Base-by-base conservation (phyloP, 108 stramenopile genomes). In the Stephanodiscus minutulus region DNA sequence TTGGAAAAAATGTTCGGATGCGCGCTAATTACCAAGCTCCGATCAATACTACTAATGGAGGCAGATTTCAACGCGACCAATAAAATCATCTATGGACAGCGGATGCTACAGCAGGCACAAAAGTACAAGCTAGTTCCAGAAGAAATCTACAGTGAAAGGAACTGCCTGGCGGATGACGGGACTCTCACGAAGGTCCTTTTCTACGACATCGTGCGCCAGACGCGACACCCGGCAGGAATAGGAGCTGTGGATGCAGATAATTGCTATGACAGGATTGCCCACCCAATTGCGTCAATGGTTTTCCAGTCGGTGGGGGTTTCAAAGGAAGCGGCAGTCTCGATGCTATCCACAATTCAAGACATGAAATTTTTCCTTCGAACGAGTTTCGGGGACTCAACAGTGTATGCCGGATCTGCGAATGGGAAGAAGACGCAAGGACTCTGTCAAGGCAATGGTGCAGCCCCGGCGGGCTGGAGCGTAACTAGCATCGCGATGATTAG, bases 141-240 rank as follows among this genome's bases (percentile, higher is more conserved):
- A 27, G 72, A 73, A 37, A 73, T 64, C 2, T 73, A 64, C 41
- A 73, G 72, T 72, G 72, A 73, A 17, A 47, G 28, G 8, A 41
- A 41, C 25, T 28, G 43, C 6, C 48, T 56, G 1, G 68, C 68
- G 6, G 43, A 68, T 28, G 68, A 68, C 22, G 56, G 68, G 7
- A 17, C 37, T 13, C 22, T 68, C 33, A 57, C 55, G 3, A 68
- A 64, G 27, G 47, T 47, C 1, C 0, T 64, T 11, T 44, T 64
- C 27, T 58, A 58, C 4, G 57, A 58, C 44, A 25, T 65, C 24
- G 47, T 31, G 5, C 7, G 49, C 3, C 64, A 65, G 43, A 31
- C 28, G 12, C 22, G 47, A 35, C 27, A 5, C 3, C 37, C 47
- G 9, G 64, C 64, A 47, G 64, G 39, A 17, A 33, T 65, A 18